phyloP scores from a whole-genome alignment of 1,139 yeast species.

The Hansenula sp. region DNA sequence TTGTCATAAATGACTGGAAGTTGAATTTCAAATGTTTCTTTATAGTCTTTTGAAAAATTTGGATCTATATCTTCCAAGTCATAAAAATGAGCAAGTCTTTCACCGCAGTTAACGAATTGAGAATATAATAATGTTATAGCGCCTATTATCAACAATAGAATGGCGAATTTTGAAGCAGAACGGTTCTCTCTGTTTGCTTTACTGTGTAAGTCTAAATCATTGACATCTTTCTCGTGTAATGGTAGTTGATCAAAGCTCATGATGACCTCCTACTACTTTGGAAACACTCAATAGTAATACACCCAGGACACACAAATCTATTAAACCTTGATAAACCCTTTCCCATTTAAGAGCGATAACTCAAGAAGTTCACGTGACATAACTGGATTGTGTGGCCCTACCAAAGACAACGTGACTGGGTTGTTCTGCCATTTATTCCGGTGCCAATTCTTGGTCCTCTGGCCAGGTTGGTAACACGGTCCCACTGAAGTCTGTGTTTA shows the following conservation, averaged over 20 bases:
- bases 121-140: background rate
- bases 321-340: background rate
- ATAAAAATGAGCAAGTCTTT: background rate
- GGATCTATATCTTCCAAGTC: background rate
- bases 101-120: background rate
- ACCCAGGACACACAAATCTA: no score
- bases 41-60: conserved; percentile 4
- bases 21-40: conserved; percentile 19
- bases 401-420: conserved; percentile 3
- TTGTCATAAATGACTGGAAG: conserved; percentile 26
- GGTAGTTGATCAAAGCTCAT: background rate
- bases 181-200: background rate
- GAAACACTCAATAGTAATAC: background rate
- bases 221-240: background rate
- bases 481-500: conserved; percentile 49
- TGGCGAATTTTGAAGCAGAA: background rate
- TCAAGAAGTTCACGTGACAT: background rate
- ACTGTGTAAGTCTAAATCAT: no score
- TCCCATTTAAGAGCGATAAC: background rate
- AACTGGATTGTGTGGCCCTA: no score
- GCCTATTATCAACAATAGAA: background rate
- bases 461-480: conserved; percentile 19
- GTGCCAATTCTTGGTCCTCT: conserved; percentile 8
- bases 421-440: background rate
- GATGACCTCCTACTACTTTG: background rate